Base-by-base conservation (phyloP, 768 basidiomycete genomes). In the Pleurotus salmoneostramineus region DNA sequence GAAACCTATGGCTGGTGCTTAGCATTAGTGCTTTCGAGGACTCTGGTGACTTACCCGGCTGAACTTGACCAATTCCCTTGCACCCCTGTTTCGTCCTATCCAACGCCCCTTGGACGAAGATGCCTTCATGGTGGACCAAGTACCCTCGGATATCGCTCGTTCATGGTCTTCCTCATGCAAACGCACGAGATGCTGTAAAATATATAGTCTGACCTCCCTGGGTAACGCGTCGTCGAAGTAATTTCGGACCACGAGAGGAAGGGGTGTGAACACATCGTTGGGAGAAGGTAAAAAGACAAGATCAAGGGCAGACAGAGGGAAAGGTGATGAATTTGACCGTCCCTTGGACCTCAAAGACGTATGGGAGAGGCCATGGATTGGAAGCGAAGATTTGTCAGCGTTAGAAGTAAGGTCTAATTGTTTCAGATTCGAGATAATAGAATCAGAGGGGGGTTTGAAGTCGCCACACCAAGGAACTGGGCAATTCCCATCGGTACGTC, bases 1-100 rank as follows among this genome's bases (percentile, higher is more conserved):
- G 88, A 94, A 8, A 93, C 88, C 90, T 93, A 50, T 56, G 34
- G n/a, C n/a, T n/a, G n/a, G n/a, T n/a, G n/a, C n/a, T n/a, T n/a
- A n/a, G n/a, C n/a, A n/a, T n/a, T n/a, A n/a, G n/a, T n/a, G n/a
- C n/a, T 58, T 58, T 31, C 35, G 17, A 8, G 10, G n/a, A 17
- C 27, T 21, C 62, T 15, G 2, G 34, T 58, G 60, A 75, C 85
- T 72, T 71, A 95, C 93, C 77, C 90, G 80, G 68, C 86, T 85
- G 56, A 95, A 65, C 70, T 82, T 89, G 64, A 95, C 79, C 44
- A 96, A 74, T 69, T 95, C 93, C 61, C 89, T 74, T 51, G 89
- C 67, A 1, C 89, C 94, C 62, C 78, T 84, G 54, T 89, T 83
- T 59, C 78, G 77, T 5, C 94, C 94, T 8, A 88, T 80, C 89